Base-by-base conservation (phyloP, 2,329 filamentous ascomycete species). In the Alternaria tenuissima region DNA sequence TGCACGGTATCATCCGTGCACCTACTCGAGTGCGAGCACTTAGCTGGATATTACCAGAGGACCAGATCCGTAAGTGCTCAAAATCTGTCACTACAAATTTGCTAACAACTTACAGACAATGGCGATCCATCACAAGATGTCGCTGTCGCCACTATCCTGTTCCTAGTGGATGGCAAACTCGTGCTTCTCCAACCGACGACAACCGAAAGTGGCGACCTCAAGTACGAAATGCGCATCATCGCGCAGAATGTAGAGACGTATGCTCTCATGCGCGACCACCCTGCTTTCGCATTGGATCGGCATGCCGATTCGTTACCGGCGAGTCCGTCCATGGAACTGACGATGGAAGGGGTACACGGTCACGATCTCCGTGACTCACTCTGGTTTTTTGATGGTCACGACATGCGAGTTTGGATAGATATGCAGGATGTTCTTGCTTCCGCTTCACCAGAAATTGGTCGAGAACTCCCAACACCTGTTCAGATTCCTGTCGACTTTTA, bases 151-250 rank as follows among this genome's bases (percentile, higher is more conserved):
- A 96, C 93, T 0, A 94, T 99, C 12, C 82, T 99, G 14, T 97
- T 99, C 72, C 84, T 99, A n/a, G 94, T 99, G 2, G 95, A 99
- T 74, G 95, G 94, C 30, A 99, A 99, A 77, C 87, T 99, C 20
- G 95, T 98, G 11, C 82, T 98, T 38, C 85, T 99, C 49, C 93
- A 96, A 66, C 94, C 95, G 1, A 94, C 93, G 0, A 83, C 92
- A 5, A 94, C 91, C 52, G 91, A 92, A 49, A 87, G 91, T 43
- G 91, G 92, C 5, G 91, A 93, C 68, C 84, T 97, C 52, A 98
- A 97, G 81, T 99, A 99, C 74, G 94, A 98, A 74, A 99, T 99
- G 95, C 91, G 94, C 9, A 91, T 98, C 60, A 91, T 99, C 74
- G 93, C 94, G 12, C 93, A 97, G 71, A 96, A 96, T 71, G 93